Percentiles rank a stretch among this genome's conserved stretches.
These are phyloP conservation scores for Singerocomus inundabilis DNA, from an alignment of 1,284 basidiomycete genomes.

Conservation along the genomic window DNA sequence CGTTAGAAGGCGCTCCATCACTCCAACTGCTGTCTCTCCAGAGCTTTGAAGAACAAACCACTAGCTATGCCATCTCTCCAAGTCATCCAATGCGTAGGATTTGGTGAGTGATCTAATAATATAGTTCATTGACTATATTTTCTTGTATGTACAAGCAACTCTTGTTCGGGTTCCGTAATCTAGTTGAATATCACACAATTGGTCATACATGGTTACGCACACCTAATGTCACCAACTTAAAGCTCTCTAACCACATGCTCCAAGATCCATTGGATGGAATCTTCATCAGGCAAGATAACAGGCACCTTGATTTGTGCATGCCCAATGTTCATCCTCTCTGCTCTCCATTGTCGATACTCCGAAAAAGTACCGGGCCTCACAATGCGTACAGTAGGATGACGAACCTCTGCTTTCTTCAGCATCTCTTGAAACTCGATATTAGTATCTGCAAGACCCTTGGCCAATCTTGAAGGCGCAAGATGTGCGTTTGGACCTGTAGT, in stretches of 20 bases:
- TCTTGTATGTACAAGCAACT: too few species aligned
- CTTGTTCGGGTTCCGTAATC: too few species aligned
- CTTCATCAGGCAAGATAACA: conserved; percentile 2
- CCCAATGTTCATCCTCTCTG: background rate
- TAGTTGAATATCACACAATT: too few species aligned
- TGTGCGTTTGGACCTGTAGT: too few species aligned
- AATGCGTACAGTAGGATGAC: conserved; percentile 5
- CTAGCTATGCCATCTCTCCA: too few species aligned
- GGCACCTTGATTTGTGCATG: conserved; percentile 15
- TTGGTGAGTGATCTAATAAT: too few species aligned
- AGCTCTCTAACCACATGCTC: conserved; percentile 7
- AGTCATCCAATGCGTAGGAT: too few species aligned
- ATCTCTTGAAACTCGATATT: background rate
- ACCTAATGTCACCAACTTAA: background rate
- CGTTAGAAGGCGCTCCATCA: too few species aligned
- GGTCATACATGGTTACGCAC: too few species aligned
- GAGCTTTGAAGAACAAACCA: too few species aligned
- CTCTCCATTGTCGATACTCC: conserved; percentile 12
- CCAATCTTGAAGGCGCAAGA: background rate
- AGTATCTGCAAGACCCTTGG: background rate
- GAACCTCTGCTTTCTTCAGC: background rate
- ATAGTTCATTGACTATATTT: too few species aligned
- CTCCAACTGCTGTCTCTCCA: too few species aligned
- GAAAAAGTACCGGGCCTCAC: conserved; percentile 9
- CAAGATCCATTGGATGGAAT: conserved; percentile 5